Evolutionary conservation across 495 filamentous ascomycete species (phyloP).

Genomic region (Aspergillus funiculosus): DNA sequence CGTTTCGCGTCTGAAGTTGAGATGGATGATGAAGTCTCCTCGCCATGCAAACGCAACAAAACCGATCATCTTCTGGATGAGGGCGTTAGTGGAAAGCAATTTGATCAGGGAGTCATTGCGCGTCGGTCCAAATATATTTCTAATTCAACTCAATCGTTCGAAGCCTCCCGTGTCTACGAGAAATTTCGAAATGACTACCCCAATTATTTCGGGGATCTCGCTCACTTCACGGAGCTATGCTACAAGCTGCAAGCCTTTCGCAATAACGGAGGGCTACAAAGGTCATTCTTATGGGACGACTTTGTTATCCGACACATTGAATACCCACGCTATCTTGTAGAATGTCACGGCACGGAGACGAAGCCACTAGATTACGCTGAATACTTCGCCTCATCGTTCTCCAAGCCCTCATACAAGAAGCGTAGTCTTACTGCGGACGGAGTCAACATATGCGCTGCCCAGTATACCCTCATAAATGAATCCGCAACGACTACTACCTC

Average conservation of each 20-base stretch:
- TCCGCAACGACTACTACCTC: not conserved
- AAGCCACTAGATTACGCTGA: slow-evolving; percentile 30
- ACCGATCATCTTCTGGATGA: not conserved
- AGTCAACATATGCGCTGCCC: slow-evolving; percentile 28
- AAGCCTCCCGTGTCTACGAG: slow-evolving; percentile 35
- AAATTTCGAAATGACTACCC: slow-evolving; percentile 55
- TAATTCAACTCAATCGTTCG: slow-evolving; percentile 15
- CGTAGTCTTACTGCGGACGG: slow-evolving; percentile 29
- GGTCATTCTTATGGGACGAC: slow-evolving; percentile 60
- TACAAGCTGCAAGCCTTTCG: slow-evolving; percentile 47
- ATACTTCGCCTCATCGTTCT: slow-evolving; percentile 28
- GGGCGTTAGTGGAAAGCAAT: slow-evolving; percentile 4
- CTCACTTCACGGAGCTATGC: slow-evolving; percentile 51
- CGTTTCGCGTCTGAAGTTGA: slow-evolving; percentile 13
- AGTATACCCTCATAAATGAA: slow-evolving; percentile 11
- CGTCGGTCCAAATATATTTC: slow-evolving; percentile 25
- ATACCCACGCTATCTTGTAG: slow-evolving; percentile 33
- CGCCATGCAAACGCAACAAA: slow-evolving; percentile 19
- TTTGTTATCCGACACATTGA: slow-evolving; percentile 50
- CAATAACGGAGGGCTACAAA: slow-evolving; percentile 32
- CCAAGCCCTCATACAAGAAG: slow-evolving; percentile 31
- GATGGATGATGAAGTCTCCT: slow-evolving; percentile 6
- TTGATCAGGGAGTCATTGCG: slow-evolving; percentile 14
- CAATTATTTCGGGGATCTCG: slow-evolving; percentile 46
- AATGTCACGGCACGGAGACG: slow-evolving; percentile 15